Percentiles rank a stretch among this genome's conserved stretches.
These are phyloP conservation scores for Cocos nucifera DNA, from an alignment of 176 grass and related monocot species.

Conservation along the genomic window DNA sequence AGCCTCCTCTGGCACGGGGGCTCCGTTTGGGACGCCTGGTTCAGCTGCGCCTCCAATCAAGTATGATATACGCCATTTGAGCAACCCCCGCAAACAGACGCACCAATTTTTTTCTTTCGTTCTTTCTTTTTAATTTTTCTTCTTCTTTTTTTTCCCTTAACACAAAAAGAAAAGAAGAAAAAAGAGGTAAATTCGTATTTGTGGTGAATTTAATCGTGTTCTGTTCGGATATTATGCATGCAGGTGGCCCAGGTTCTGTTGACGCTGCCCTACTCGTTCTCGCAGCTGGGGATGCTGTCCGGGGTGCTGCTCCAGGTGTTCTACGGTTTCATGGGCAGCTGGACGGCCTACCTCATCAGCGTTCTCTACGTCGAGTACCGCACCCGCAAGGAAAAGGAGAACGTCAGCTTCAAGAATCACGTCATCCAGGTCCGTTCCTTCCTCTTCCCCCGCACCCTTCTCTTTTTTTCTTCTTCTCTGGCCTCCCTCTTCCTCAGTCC, in stretches of 20 bases:
- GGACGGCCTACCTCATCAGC: conserved; percentile 72
- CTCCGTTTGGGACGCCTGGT: conserved; percentile 20
- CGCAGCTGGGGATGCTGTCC: conserved; percentile 61
- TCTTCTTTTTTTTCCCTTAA: too few relatives aligned
- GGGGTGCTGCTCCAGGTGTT: conserved; percentile 58
- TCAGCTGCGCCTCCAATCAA: conserved; percentile 24
- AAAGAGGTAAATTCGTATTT: too few relatives aligned
- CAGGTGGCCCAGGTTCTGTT: conserved; percentile 70
- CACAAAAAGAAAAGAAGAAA: too few relatives aligned
- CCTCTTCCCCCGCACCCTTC: too few relatives aligned
- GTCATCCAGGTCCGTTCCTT: conserved; percentile 41
- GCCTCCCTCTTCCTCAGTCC: too few relatives aligned
- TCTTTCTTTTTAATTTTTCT: neutral
- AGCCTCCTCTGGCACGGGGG: conserved; percentile 23
- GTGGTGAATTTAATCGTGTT: too few relatives aligned
- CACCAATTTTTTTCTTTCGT: neutral
- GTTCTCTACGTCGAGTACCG: conserved; percentile 79
- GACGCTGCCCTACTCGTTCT: conserved; percentile 70
- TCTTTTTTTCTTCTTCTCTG: too few relatives aligned
- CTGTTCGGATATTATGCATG: neutral
- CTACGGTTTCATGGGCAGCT: conserved; percentile 64
- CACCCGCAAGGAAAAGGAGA: conserved; percentile 61
- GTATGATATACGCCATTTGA: neutral
- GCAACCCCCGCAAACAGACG: too few relatives aligned
- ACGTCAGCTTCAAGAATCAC: conserved; percentile 59